Base-by-base conservation (phyloP, 1,284 basidiomycete species). In the Pyrrhoderma lamaoense region DNA sequence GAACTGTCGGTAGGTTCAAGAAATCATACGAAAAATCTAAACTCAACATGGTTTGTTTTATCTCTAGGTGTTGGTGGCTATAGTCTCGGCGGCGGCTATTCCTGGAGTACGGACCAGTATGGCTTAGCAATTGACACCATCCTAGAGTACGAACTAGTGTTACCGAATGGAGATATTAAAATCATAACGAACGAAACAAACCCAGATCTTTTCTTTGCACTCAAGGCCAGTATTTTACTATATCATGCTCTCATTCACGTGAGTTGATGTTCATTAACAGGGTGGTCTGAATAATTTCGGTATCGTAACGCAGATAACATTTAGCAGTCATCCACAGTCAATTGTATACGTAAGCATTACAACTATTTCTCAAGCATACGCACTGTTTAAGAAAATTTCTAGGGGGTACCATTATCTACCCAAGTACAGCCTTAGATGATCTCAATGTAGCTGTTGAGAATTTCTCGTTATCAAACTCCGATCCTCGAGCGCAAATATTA, bases 1-100 rank as follows among this genome's bases (percentile, higher is more conserved):
- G 48, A 27, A 54, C 59, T n/a, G 49, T 58, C 19, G 57, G 58
- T 47, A 19, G n/a, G n/a, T n/a, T n/a, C n/a, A n/a, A n/a, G n/a
- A n/a, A n/a, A n/a, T n/a, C n/a, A n/a, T n/a, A n/a, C n/a, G n/a
- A n/a, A n/a, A n/a, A n/a, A n/a, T n/a, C n/a, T n/a, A n/a, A n/a
- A n/a, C n/a, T n/a, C n/a, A n/a, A n/a, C n/a, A n/a, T n/a, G n/a
- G n/a, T n/a, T n/a, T n/a, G n/a, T n/a, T n/a, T n/a, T n/a, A n/a
- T n/a, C n/a, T n/a, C n/a, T n/a, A 53, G 52, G 52, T 22, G 50
- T 55, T 2, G 53, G 44, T 35, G 53, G 53, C 7, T 48, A 51
- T 16, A 51, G 44, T 19, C 45, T 55, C 4, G 53, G 53, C 18
- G 53, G 53, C 11, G 52, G 54, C 8, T 56, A 49, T 38, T 52